These are phyloP conservation scores for Fusarium globosum DNA, from an alignment of 2,329 filamentous ascomycete genomes.

Conservation along the genomic window DNA sequence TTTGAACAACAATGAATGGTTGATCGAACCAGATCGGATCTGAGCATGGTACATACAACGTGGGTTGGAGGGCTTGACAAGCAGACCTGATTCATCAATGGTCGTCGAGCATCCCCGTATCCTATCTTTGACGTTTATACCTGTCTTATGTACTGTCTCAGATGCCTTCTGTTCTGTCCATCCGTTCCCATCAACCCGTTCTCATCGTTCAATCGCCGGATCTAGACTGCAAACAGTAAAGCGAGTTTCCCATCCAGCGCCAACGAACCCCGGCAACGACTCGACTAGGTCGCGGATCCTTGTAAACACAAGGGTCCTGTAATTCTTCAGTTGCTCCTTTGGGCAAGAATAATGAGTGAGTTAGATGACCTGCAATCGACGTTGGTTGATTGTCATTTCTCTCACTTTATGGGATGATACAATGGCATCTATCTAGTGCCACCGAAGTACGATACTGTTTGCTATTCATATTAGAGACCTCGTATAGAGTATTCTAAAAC, in stretches of 20 bases:
- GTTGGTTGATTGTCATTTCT: background rate
- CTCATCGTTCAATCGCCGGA: conserved; percentile 8
- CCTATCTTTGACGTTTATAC: background rate
- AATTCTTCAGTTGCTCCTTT: conserved; percentile 27
- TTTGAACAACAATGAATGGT: conserved; percentile 32
- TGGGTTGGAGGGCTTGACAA: conserved; percentile 8
- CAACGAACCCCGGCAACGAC: conserved; percentile 18
- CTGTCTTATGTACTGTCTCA: conserved; percentile 6
- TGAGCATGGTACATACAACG: background rate
- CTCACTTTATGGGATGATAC: background rate
- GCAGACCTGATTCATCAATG: conserved; percentile 8
- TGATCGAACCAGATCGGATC: conserved; percentile 1
- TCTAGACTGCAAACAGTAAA: conserved; percentile 28
- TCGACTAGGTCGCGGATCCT: conserved; percentile 13
- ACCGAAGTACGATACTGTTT: background rate
- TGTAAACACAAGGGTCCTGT: conserved; percentile 27
- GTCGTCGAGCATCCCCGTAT: background rate
- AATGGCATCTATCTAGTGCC: background rate
- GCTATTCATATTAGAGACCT: background rate
- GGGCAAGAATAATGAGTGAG: conserved; percentile 17
- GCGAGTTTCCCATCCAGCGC: conserved; percentile 3
- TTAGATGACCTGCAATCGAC: background rate
- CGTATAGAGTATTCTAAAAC: background rate
- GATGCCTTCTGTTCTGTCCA: conserved; percentile 14
- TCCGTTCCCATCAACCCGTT: conserved; percentile 6